Conservation (phyloP, 2,329 filamentous ascomycete genomes). For the Xylaria multiplex region DNA sequence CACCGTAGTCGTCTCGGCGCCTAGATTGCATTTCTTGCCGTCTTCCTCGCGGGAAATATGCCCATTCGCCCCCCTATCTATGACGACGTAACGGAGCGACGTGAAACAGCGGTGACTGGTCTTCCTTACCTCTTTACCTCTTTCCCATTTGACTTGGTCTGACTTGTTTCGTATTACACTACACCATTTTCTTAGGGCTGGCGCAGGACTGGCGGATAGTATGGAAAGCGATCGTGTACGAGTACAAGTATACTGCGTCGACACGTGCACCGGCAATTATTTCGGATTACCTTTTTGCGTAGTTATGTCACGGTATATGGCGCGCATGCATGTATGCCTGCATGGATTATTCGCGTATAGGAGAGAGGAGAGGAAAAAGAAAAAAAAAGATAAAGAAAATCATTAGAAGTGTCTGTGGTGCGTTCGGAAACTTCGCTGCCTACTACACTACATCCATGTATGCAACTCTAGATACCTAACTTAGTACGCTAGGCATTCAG, state of each 20-base stretch:
- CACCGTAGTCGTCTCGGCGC: conserved; percentile 22
- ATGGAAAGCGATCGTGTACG: neutral
- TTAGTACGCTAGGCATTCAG: conserved; percentile 24
- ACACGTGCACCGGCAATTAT: neutral
- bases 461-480: neutral
- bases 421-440: no score
- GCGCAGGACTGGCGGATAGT: neutral
- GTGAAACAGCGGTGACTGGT: conserved; percentile 24
- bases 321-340: conserved; percentile 1
- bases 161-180: no score
- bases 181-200: neutral
- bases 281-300: neutral
- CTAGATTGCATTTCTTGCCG: conserved; percentile 1
- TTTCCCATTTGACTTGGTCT: neutral
- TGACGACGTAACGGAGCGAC: conserved; percentile 5
- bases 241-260: neutral
- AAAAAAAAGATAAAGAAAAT: neutral
- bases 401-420: neutral
- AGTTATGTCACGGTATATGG: conserved; percentile 5
- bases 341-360: neutral
- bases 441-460: no score
- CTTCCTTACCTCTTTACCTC: neutral
- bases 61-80: neutral
- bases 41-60: neutral
- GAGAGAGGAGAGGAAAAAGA: neutral